phyloP scores from a whole-genome alignment of 257 asterid species.

The Solanum paucissectum region DNA sequence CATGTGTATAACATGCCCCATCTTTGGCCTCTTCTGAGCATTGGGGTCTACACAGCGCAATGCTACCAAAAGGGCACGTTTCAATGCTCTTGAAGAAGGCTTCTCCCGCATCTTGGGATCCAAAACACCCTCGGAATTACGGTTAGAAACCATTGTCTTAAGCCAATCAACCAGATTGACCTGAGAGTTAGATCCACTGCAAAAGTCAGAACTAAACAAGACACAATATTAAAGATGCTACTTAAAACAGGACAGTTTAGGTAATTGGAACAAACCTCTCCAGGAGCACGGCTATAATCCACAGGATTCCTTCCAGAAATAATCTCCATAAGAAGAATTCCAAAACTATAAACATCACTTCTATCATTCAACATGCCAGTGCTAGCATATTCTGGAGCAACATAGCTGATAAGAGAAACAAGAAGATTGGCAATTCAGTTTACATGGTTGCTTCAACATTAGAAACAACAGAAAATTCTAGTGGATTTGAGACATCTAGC shows the following conservation, averaged over 20 bases:
- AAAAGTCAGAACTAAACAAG: not conserved
- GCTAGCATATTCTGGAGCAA: conserved; percentile 29
- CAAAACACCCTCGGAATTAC: conserved; percentile 25
- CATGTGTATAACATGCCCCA: conserved; percentile 30
- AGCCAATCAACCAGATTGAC: conserved; percentile 21
- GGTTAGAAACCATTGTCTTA: conserved; percentile 28
- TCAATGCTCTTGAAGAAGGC: conserved; percentile 28
- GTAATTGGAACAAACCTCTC: conserved; percentile 13
- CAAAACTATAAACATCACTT: conserved; percentile 26
- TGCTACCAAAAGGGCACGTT: conserved; percentile 30
- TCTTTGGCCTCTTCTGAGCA: conserved; percentile 27
- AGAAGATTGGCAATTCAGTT: not conserved
- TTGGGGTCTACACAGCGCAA: conserved; percentile 30
- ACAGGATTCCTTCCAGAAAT: conserved; percentile 23
- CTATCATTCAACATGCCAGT: conserved; percentile 22
- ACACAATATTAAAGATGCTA: not conserved
- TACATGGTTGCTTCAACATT: not conserved
- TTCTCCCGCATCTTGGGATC: conserved; percentile 20
- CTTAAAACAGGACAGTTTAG: not conserved
- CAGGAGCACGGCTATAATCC: conserved; percentile 19
- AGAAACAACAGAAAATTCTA: not conserved
- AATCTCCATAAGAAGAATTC: conserved; percentile 16
- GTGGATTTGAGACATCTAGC: not conserved
- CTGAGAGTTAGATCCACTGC: not conserved
- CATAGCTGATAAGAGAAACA: conserved; percentile 13